Base-by-base conservation (phyloP, 2,329 filamentous ascomycete genomes). In the Penicillium sp. region DNA sequence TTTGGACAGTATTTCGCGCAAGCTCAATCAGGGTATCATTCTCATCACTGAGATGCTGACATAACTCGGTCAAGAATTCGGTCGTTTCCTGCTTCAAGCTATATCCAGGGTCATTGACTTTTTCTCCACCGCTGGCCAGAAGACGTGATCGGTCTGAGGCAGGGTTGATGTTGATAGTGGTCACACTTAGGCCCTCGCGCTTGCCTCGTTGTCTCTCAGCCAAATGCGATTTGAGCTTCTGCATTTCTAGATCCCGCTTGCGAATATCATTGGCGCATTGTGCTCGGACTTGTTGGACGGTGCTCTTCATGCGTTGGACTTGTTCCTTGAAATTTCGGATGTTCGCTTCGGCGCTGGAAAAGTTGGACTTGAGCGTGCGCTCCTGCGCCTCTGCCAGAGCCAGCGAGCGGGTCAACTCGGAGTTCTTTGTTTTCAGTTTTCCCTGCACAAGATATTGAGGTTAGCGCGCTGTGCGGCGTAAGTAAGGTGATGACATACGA, bases 241-340 rank as follows among this genome's bases (percentile, higher is more conserved):
- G 89, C 61, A 97, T 88, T 74, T 96, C 90, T 43, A 91, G 81
- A 70, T 99, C 94, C 40, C 93, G 86, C 69, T 95, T 93, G 58
- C 93, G 87, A 44, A 97, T 85, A 69, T 99, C 94, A 63, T 91
- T 96, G 48, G 91, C 88, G 73, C 92, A 97, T 61, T 92, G 87
- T 7, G 89, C 85, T 58, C 93, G 86, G 2, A 94, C 89, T 73
- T 97, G 93, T 31, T 88, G 84, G 2, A 96, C 85, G 3, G 89
- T 84, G 0, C 85, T 82, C 72, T 93, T 95, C 73, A 93, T 85
- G 49, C 89, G 86, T 24, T 85, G 81, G 61, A 92, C 83, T 69
- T 97, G 92, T 32, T 96, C 92, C 66, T 92, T 92, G 55, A 97
- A 77, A n/a, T 83, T 83, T 61, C 89, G 85, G 35, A 89, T 84